Base-by-base conservation (phyloP, 1,139 yeast species). In the Kodamaea derodonti region DNA sequence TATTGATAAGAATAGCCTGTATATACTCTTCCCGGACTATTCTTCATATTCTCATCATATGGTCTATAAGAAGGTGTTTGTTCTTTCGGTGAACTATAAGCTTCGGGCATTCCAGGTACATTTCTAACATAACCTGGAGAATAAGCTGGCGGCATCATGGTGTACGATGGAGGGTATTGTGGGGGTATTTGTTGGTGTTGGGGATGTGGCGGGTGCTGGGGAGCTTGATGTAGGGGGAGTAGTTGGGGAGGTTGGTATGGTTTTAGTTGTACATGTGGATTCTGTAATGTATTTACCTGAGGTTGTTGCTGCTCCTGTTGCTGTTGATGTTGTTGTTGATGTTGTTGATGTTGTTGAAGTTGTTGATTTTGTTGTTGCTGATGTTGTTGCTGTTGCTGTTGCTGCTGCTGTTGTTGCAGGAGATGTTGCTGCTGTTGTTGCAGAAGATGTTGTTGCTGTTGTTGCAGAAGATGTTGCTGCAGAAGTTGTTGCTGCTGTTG, bases 381-480 rank as follows among this genome's bases (percentile, higher is more conserved):
- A 8, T 20, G 32, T 14, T 3, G 32, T 7, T 9, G 12, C 22
- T 30, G 32, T 3, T n/a, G 27, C 14, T 4, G 26, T 12, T 14
- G 17, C 10, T 11, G 10, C 17, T 18, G 31, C 15, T 33, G 36
- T 6, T 30, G 33, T 4, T 2, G 17, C 8, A 20, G 20, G 10
- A 2, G 36, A 9, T 14, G 33, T 30, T 11, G 25, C 13, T 29
- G 36, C 18, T 24, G 36, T 14, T n/a, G n/a, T n/a, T n/a, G n/a
- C n/a, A n/a, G n/a, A n/a, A n/a, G n/a, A n/a, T n/a, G n/a, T n/a
- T n/a, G n/a, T n/a, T n/a, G n/a, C n/a, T n/a, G n/a, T n/a, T n/a
- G n/a, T 18, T 18, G 22, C 9, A 9, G 22, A 18, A 11, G 18
- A 24, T 20, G 33, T 4, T 13, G 24, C 8, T 31, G 13, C 4